Conservation (phyloP, 2,329 filamentous ascomycete species). For the Venturia pyrina region DNA sequence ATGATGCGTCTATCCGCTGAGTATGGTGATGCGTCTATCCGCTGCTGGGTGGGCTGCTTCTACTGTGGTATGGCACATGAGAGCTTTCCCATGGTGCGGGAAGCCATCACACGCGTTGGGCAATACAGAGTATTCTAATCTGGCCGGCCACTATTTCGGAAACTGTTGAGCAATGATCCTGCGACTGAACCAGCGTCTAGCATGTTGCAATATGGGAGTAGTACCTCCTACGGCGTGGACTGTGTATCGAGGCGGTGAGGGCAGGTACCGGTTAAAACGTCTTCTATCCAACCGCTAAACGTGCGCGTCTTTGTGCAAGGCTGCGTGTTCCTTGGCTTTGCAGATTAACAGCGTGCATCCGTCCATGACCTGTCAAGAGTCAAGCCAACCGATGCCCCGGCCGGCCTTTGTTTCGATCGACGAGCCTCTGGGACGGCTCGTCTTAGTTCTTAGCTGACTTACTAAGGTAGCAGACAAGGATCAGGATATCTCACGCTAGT, state of each 20-base stretch:
- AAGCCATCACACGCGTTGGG: neutral
- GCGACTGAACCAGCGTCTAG: neutral
- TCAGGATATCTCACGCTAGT: neutral
- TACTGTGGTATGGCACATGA: no score
- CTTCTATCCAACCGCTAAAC: neutral
- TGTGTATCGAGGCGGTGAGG: conserved; percentile 4
- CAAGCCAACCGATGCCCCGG: neutral
- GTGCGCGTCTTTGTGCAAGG: neutral
- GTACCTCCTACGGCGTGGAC: no score
- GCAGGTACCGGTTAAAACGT: neutral
- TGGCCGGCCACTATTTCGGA: neutral
- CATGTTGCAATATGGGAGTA: neutral
- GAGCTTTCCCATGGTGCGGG: neutral
- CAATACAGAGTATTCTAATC: neutral
- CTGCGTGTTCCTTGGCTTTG: neutral
- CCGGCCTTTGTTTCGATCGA: neutral
- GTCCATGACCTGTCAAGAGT: neutral
- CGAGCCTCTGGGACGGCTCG: neutral
- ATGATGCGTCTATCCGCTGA: no score
- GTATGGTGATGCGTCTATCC: no score
- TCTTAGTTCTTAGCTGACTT: neutral
- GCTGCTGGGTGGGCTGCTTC: no score
- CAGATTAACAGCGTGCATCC: neutral
- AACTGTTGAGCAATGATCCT: neutral
- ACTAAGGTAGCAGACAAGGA: neutral